Conservation (phyloP, 352 stramenopile genomes). For the Aphanomyces cochlioides region DNA sequence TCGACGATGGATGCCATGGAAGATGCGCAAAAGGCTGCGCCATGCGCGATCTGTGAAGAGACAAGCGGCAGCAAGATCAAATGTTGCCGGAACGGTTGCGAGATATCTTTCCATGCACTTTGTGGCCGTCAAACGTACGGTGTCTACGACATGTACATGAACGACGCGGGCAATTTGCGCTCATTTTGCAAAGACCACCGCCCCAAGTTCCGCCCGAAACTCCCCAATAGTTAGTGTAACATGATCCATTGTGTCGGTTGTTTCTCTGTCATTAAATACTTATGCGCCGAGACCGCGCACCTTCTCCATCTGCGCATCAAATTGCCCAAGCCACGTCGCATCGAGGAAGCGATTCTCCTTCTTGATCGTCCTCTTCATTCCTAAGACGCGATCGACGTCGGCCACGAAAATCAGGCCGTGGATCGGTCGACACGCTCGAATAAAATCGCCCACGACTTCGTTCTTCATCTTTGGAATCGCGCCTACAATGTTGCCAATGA, state of each 20-base stretch:
- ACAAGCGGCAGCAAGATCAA: conserved; percentile 73
- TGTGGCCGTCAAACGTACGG: conserved; percentile 78
- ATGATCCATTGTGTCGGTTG: neutral
- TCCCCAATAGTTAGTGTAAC: conserved; percentile 21
- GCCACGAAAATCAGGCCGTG: conserved; percentile 23
- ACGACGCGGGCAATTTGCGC: conserved; percentile 73
- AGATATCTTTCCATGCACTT: conserved; percentile 73
- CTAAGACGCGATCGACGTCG: conserved; percentile 10
- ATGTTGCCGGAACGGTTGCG: conserved; percentile 66
- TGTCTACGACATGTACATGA: conserved; percentile 89
- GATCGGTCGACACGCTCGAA: conserved; percentile 6
- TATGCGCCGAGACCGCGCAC: conserved; percentile 26
- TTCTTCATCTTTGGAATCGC: conserved; percentile 11
- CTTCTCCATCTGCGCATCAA: conserved; percentile 71
- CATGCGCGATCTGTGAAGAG: conserved; percentile 62
- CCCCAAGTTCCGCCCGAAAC: conserved; percentile 21
- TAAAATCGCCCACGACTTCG: conserved; percentile 12
- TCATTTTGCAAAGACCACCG: conserved; percentile 77
- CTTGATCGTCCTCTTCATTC: conserved; percentile 44
- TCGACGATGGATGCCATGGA: conserved; percentile 61
- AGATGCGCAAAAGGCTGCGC: conserved; percentile 38
- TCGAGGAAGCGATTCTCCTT: conserved; percentile 77
- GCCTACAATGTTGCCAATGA: too few relatives aligned
- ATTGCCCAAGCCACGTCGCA: conserved; percentile 71
- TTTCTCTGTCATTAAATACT: conserved; percentile 3